Evolutionary conservation across 495 filamentous ascomycete species (phyloP).

Genomic region (Penicillium cosmopolitanum): DNA sequence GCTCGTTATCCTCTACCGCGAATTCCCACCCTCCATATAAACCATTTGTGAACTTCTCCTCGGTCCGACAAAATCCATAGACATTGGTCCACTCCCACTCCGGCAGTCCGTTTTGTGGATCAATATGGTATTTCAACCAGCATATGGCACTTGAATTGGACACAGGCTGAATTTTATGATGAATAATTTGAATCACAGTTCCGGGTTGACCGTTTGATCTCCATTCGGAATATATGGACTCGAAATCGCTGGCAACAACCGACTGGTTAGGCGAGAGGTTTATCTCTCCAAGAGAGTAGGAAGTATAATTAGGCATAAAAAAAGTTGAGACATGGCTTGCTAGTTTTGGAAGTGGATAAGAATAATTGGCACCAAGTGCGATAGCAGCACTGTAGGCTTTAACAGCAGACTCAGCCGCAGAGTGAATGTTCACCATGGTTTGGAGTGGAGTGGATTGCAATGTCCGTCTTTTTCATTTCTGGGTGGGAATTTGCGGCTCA

Average conservation of each 20-base stretch:
- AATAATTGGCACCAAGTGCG: neutral
- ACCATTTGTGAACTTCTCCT: neutral
- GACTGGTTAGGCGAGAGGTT: neutral
- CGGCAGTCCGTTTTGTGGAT: neutral
- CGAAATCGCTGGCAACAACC: neutral
- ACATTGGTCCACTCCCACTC: slow-evolving; percentile 5
- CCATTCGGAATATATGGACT: neutral
- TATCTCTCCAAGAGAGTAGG: neutral
- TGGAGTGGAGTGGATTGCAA: neutral
- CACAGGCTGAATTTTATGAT: neutral
- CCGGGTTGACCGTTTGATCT: neutral
- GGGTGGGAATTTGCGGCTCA: neutral
- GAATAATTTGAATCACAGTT: neutral
- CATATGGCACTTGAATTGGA: neutral
- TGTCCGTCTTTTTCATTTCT: neutral
- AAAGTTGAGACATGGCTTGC: neutral
- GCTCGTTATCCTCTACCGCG: slow-evolving; percentile 7
- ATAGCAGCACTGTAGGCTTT: neutral
- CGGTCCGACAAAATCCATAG: slow-evolving; percentile 3
- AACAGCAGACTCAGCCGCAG: neutral
- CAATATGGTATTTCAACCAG: slow-evolving; percentile 4
- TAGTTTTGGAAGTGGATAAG: neutral
- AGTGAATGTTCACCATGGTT: neutral
- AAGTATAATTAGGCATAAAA: slow-evolving; percentile 2
- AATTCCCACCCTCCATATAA: slow-evolving; percentile 7